Base-by-base conservation (phyloP, 352 stramenopile genomes). In the Pythium folliculosum region DNA sequence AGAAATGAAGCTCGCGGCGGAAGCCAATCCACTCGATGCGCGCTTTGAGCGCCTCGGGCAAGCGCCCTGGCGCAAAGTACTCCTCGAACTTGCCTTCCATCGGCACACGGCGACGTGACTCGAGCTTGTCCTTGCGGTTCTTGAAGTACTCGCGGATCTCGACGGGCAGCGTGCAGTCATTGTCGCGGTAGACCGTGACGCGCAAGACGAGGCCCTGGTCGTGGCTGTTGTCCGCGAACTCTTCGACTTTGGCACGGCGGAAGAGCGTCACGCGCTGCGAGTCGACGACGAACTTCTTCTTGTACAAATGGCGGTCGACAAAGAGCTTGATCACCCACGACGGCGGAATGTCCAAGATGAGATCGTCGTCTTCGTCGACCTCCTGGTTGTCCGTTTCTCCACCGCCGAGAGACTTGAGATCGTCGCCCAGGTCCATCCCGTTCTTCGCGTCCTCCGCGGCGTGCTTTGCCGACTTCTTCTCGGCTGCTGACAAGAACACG, bases 71-170 rank as follows among this genome's bases (percentile, higher is more conserved):
- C 0, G 60, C 60, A 67, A 97, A 97, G 22, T 82, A 65, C 63
- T 98, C 90, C 38, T 92, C 86, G 56, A 97, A 95, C 65, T 88
- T 93, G 21, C 80, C 83, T 54, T 97, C 86, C 52, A 97, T 82
- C 12, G 89, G 94, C 52, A 84, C 89, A 7, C 92, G 84, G 13
- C 73, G 71, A 22, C 94, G 83, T 16, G 71, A 76, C 49, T 94
- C 83, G 23, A 98, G 89, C 58, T 86, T 89, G 75, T 98, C 94
- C 63, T 94, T 91, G 48, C 94, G 82, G 65, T 98, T 95, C 52
- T 88, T 84, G 65, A 98, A 99, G 59, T 90, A 83, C 72, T 99
- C 95, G 19, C 86, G 85, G 55, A 97, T 89, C 65, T 97, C 86
- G n/a, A 91, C 69, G 6, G 86, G 83, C 14, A 97, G 73, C 7